Percentiles rank a stretch among this genome's conserved stretches.
These are phyloP conservation scores for Lentinula novae-zelandiae DNA, from an alignment of 1,284 basidiomycete genomes.

Conservation along the genomic window DNA sequence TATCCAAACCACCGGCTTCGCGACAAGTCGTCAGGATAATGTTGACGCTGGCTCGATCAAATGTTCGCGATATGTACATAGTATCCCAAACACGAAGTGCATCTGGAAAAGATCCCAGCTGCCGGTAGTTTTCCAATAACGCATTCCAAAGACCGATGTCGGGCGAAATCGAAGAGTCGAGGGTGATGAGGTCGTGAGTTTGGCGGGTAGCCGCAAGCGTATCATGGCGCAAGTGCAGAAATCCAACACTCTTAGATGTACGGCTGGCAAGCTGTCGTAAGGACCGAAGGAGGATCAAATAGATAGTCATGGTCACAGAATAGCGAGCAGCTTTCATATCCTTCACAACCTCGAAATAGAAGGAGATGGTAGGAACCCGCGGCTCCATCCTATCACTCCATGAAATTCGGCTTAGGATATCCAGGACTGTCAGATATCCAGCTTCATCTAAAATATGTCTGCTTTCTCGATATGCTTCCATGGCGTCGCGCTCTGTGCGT, in stretches of 20 bases:
- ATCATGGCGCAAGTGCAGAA: constrained; percentile 25
- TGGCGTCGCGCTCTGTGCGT: constrained; percentile 52
- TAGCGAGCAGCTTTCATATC: constrained; percentile 78
- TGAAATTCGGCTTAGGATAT: constrained; percentile 56
- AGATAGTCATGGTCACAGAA: constrained; percentile 56
- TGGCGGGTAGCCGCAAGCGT: constrained; percentile 55
- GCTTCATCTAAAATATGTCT: constrained; percentile 45
- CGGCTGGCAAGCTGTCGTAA: constrained; percentile 43
- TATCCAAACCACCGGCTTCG: constrained; percentile 45
- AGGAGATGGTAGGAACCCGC: constrained; percentile 49
- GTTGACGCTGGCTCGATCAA: constrained; percentile 68
- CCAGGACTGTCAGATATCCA: constrained; percentile 59
- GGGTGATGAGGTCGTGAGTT: constrained; percentile 74
- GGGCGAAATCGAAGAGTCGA: constrained; percentile 74
- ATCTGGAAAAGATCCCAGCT: constrained; percentile 64
- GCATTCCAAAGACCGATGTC: constrained; percentile 81
- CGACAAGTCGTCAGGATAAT: constrained; percentile 87
- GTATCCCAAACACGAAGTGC: constrained; percentile 82
- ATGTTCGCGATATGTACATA: constrained; percentile 55
- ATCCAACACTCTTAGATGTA: constrained; percentile 8
- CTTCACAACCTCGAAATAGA: constrained; percentile 75
- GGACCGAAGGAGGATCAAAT: constrained; percentile 68
- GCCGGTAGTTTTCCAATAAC: constrained; percentile 88
- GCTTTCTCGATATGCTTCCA: constrained; percentile 49
- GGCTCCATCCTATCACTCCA: constrained; percentile 32